Conservation (phyloP, 129 eudicot species). For the Centella asiatica region DNA sequence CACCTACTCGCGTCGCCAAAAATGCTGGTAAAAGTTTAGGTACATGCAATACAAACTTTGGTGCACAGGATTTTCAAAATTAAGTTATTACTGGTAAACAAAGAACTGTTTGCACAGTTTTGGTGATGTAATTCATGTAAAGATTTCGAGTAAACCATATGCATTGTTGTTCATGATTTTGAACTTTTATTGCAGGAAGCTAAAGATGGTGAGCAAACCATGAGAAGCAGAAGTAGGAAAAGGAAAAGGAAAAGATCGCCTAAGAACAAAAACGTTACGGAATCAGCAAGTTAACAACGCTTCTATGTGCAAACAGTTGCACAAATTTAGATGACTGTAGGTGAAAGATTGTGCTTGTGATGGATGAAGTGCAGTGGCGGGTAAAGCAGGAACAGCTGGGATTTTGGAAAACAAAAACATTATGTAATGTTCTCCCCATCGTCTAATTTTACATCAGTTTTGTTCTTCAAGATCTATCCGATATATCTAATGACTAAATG, state of each 20-base stretch:
- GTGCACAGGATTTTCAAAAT: not conserved
- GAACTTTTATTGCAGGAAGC: constrained; percentile 31
- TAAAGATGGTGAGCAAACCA: constrained; percentile 25
- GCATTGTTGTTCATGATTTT: not conserved
- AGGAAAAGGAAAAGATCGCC: constrained; percentile 81
- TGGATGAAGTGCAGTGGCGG: no score
- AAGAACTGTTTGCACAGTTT: not conserved
- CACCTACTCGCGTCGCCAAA: not conserved
- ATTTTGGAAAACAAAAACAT: no score
- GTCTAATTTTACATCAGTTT: no score
- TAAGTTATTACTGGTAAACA: not conserved
- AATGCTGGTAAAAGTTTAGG: not conserved
- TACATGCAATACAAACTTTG: not conserved
- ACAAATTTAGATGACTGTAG: not conserved
- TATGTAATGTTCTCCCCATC: no score
- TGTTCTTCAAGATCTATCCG: no score
- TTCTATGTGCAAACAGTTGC: not conserved
- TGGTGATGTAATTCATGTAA: not conserved
- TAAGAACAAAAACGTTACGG: constrained; percentile 25
- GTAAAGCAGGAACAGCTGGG: no score
- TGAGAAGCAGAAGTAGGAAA: constrained; percentile 49
- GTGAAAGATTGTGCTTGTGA: not conserved
- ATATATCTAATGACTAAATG: no score
- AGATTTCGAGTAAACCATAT: not conserved
- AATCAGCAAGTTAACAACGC: constrained; percentile 18